A percentile compares a stretch with the other conserved stretches of the same genome.
Conservation (phyloP, 2,329 filamentous ascomycete genomes). For the Ophiostoma piceae region DNA sequence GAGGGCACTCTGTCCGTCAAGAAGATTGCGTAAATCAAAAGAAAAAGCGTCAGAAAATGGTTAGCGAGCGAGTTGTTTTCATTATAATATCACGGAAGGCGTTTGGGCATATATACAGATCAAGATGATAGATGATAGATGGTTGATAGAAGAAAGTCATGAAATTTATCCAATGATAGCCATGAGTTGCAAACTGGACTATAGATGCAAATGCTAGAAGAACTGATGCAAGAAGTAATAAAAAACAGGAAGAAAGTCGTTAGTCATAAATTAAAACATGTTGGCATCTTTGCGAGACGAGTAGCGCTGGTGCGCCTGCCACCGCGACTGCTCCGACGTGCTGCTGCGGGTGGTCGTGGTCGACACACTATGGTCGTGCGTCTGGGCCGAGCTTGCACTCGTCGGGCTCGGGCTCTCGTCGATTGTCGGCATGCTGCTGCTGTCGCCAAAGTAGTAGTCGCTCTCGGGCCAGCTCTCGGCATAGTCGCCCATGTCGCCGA, state of each 20-base stretch:
- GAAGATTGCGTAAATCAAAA: slow-evolving; percentile 40
- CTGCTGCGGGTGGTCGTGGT: neutral
- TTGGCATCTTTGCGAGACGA: neutral
- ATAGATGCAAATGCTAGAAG: neutral
- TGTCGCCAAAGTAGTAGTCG: slow-evolving; percentile 24
- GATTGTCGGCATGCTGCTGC: neutral
- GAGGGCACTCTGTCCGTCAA: slow-evolving; percentile 49
- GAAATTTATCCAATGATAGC: neutral
- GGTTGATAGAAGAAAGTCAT: neutral
- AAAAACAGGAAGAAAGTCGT: neutral
- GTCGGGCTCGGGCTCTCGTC: neutral
- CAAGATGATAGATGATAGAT: neutral
- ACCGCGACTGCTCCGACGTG: neutral
- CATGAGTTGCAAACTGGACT: neutral
- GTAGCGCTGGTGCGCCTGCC: neutral
- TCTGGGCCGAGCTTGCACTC: neutral
- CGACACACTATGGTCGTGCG: neutral
- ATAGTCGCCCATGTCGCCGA: slow-evolving; percentile 17
- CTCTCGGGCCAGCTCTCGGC: slow-evolving; percentile 23
- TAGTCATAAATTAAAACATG: slow-evolving; percentile 2
- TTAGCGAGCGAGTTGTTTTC: neutral
- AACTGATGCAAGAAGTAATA: neutral
- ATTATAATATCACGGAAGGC: neutral
- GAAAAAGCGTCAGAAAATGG: neutral
- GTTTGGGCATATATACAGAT: neutral